These are phyloP conservation scores for Coemansia sp. DNA, from an alignment of 192 early-diverging fungal genomes.

Conservation along the genomic window DNA sequence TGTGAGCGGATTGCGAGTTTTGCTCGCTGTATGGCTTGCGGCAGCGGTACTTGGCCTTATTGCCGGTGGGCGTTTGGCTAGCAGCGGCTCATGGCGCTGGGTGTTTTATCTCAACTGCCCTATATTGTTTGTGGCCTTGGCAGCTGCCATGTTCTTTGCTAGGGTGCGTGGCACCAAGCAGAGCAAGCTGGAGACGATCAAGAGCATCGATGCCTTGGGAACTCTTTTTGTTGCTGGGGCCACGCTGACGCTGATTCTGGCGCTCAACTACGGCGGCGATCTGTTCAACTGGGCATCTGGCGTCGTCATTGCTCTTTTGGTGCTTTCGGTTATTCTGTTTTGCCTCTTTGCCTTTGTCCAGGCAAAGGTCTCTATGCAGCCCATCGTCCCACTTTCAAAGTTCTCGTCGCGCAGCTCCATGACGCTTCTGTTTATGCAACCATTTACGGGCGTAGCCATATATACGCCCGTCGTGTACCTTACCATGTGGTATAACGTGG, in stretches of 20 bases:
- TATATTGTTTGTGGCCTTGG: constrained; percentile 34
- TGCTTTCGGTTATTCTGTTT: constrained; percentile 52
- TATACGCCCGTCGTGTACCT: constrained; percentile 55
- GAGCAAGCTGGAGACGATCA: constrained; percentile 22
- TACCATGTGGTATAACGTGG: constrained; percentile 64
- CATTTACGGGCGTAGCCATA: constrained; percentile 24
- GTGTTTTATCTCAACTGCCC: constrained; percentile 49
- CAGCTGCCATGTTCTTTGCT: constrained; percentile 34
- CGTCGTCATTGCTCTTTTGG: constrained; percentile 55
- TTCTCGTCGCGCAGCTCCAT: constrained; percentile 52
- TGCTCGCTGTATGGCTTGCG: constrained; percentile 38
- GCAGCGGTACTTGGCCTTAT: constrained; percentile 59
- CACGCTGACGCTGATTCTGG: constrained; percentile 53
- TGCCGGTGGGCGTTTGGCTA: constrained; percentile 49
- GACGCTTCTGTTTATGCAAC: constrained; percentile 22
- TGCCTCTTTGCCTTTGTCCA: constrained; percentile 63
- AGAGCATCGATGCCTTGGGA: constrained; percentile 54
- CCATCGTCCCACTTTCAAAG: constrained; percentile 38
- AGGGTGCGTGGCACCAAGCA: constrained; percentile 17
- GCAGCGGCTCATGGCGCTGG: constrained; percentile 51
- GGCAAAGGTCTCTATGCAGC: constrained; percentile 58
- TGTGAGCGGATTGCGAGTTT: constrained; percentile 19
- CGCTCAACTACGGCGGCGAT: constrained; percentile 59
- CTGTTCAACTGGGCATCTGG: constrained; percentile 62
- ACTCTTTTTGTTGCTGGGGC: constrained; percentile 42